Evolutionary conservation across 257 asterid genomes (phyloP).

Genomic region (Capsicum pubescens): DNA sequence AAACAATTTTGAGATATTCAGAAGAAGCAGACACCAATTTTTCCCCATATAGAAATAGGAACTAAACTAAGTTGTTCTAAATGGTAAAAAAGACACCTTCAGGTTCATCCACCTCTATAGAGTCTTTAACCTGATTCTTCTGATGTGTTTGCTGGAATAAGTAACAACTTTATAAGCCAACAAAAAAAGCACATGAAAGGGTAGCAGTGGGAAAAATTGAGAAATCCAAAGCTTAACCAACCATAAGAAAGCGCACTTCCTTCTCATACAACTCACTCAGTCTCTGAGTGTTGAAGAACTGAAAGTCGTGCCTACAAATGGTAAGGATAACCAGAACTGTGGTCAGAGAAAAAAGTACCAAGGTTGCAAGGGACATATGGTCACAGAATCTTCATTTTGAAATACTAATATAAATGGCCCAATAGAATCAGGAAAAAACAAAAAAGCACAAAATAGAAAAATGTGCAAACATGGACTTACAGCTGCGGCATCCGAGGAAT

Average conservation of each 20-base stretch:
- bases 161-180: constrained; percentile 31
- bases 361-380: not conserved
- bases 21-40: constrained; percentile 29
- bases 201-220: not conserved
- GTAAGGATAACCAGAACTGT: constrained; percentile 9
- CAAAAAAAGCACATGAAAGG: not conserved
- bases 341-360: not conserved
- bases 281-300: constrained; percentile 94
- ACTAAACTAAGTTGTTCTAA: not conserved
- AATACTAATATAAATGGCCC: constrained; percentile 3
- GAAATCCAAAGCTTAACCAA: constrained; percentile 46
- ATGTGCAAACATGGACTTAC: constrained; percentile 45
- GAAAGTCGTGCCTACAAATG: constrained; percentile 88
- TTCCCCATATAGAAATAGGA: constrained; percentile 31
- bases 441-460: not conserved
- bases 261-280: constrained; percentile 95
- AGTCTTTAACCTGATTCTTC: constrained; percentile 85
- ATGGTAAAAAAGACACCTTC: constrained; percentile 60
- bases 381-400: constrained; percentile 12
- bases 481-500: constrained; percentile 99
- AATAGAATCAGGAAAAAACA: constrained; percentile 14
- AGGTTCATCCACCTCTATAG: constrained; percentile 87
- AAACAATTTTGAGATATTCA: not conserved
- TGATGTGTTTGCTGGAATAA: constrained; percentile 71
- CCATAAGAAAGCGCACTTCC: constrained; percentile 98